These are phyloP conservation scores for Verbena officinalis DNA, from an alignment of 257 asterid genomes.

Conservation along the genomic window DNA sequence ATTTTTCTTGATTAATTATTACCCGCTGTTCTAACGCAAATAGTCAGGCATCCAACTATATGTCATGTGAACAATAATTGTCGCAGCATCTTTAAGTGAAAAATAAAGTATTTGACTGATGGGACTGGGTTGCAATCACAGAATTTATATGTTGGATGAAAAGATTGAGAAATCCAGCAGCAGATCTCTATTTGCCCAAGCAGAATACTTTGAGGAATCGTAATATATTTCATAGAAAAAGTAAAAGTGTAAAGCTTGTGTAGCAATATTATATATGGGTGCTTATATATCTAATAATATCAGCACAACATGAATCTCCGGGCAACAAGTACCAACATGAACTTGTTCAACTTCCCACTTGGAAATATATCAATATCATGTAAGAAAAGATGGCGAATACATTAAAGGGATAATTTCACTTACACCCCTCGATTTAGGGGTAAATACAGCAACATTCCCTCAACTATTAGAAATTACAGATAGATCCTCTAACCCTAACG, in stretches of 20 bases:
- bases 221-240: background rate
- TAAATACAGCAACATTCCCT: too few relatives aligned
- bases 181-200: conserved; percentile 33
- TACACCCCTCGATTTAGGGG: too few relatives aligned
- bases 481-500: too few relatives aligned
- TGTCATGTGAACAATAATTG: background rate
- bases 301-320: conserved; percentile 34
- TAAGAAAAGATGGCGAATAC: background rate
- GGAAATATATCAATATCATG: too few relatives aligned
- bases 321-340: conserved; percentile 41
- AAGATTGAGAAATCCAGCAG: conserved; percentile 40
- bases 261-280: conserved; percentile 29
- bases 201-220: conserved; percentile 27
- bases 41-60: conserved; percentile 1
- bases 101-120: conserved; percentile 27
- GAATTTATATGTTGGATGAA: conserved; percentile 38
- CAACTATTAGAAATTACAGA: too few relatives aligned
- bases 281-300: conserved; percentile 11
- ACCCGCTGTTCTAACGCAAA: background rate
- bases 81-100: conserved; percentile 26
- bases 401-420: too few relatives aligned
- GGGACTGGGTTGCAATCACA: conserved; percentile 44
- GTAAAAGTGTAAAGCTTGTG: conserved; percentile 28
- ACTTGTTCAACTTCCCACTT: too few relatives aligned
- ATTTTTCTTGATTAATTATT: background rate